These are phyloP conservation scores for Arthrobotrys entomopaga DNA, from an alignment of 2,329 filamentous ascomycete species.

Conservation along the genomic window DNA sequence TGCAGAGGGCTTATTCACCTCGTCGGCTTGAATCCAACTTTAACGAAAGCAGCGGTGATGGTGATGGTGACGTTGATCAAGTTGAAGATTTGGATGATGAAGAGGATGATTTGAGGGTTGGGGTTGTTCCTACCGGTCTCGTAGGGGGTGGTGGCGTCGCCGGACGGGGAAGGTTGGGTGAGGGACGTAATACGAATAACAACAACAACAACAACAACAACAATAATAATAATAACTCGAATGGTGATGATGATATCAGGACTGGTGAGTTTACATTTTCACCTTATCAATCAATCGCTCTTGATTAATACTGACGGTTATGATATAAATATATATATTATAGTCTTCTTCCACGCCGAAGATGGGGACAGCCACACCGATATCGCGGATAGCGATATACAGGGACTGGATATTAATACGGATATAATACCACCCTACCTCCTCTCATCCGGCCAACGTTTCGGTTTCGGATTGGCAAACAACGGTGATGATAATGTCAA, in stretches of 20 bases:
- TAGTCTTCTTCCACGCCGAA: too few species aligned
- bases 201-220: too few species aligned
- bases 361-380: too few species aligned
- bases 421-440: background rate
- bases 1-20: background rate
- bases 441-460: background rate
- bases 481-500: background rate
- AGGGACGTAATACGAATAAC: too few species aligned
- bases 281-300: too few species aligned
- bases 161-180: background rate
- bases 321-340: too few species aligned
- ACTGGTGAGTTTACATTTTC: too few species aligned
- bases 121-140: background rate
- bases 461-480: background rate
- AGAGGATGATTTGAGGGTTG: background rate
- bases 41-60: background rate
- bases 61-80: background rate
- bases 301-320: too few species aligned
- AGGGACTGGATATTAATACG: too few species aligned
- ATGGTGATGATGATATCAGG: too few species aligned
- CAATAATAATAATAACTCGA: too few species aligned
- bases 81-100: background rate
- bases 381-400: too few species aligned
- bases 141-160: background rate
- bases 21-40: background rate